Conservation (phyloP, 805 yeast species). For the Metschnikowia lunata region DNA sequence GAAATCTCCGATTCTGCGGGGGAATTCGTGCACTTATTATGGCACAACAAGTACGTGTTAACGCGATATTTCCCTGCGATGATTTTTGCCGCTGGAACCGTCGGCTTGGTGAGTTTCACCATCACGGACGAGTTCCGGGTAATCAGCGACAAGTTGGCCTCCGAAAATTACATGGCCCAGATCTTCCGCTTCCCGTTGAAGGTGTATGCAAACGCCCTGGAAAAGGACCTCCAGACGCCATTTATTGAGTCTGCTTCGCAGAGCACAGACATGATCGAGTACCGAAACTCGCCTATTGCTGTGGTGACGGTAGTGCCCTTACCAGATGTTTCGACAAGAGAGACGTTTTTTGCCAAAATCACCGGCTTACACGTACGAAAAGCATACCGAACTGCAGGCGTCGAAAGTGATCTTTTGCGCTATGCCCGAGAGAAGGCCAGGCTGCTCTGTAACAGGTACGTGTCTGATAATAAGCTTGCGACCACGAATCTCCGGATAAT, state of each 20-base stretch:
- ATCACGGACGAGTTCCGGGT: slow-evolving; percentile 46
- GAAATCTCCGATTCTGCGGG: slow-evolving; percentile 26
- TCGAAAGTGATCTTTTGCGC: slow-evolving; percentile 57
- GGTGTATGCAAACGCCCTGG: slow-evolving; percentile 37
- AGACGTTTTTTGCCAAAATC: slow-evolving; percentile 46
- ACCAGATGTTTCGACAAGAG: slow-evolving; percentile 33
- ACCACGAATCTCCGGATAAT: slow-evolving; percentile 30
- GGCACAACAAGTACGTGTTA: slow-evolving; percentile 21
- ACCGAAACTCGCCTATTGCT: slow-evolving; percentile 72
- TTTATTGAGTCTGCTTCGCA: slow-evolving; percentile 33
- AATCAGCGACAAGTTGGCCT: slow-evolving; percentile 28
- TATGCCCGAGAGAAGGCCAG: slow-evolving; percentile 53
- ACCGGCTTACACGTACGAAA: slow-evolving; percentile 60
- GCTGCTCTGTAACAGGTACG: slow-evolving; percentile 30
- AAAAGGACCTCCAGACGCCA: slow-evolving; percentile 19
- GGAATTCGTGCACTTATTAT: slow-evolving; percentile 25
- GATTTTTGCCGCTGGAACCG: slow-evolving; percentile 32
- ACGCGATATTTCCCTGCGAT: slow-evolving; percentile 34
- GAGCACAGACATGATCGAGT: slow-evolving; percentile 53
- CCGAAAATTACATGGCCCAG: slow-evolving; percentile 21
- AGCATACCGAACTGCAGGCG: slow-evolving; percentile 62
- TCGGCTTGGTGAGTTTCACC: slow-evolving; percentile 36
- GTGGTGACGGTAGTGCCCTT: slow-evolving; percentile 46
- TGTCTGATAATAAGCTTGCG: slow-evolving; percentile 16
- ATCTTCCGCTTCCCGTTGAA: slow-evolving; percentile 51